Percentiles rank a stretch among this genome's conserved stretches.
Conservation (phyloP, 306 rosid genomes). For the Cucurbita moschata region DNA sequence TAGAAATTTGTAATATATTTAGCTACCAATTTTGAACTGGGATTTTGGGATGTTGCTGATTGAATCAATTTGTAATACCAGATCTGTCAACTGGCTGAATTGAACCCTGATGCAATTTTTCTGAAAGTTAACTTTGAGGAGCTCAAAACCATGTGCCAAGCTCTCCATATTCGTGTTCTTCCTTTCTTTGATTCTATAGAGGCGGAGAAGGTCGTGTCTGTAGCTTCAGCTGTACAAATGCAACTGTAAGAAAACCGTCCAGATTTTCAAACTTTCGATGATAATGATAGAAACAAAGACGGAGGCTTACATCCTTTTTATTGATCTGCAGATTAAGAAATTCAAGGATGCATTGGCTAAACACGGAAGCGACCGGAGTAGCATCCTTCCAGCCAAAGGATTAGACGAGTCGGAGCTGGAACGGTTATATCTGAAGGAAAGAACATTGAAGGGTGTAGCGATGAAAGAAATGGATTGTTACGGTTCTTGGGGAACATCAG, state of each 20-base stretch:
- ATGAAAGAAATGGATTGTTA: slow-evolving; percentile 12
- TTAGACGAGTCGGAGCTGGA: slow-evolving; percentile 52
- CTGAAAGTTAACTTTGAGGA: slow-evolving; percentile 63
- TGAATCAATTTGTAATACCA: slow-evolving; percentile 9
- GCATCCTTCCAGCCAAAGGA: slow-evolving; percentile 57
- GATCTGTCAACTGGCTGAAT: slow-evolving; percentile 84
- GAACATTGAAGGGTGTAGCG: slow-evolving; percentile 22
- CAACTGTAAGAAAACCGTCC: slow-evolving; percentile 51
- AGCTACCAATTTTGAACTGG: background rate
- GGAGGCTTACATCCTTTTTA: background rate
- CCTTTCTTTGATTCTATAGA: slow-evolving; percentile 79
- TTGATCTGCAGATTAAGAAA: slow-evolving; percentile 49
- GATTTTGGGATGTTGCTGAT: slow-evolving; percentile 7
- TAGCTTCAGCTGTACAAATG: slow-evolving; percentile 77
- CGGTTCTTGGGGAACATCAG: slow-evolving; percentile 12
- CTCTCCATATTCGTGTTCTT: slow-evolving; percentile 57
- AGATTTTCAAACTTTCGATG: background rate
- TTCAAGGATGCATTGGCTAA: slow-evolving; percentile 63
- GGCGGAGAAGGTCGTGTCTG: slow-evolving; percentile 65
- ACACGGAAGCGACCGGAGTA: slow-evolving; percentile 44
- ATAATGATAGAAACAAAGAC: background rate
- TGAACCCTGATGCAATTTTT: slow-evolving; percentile 37
- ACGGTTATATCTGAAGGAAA: slow-evolving; percentile 14
- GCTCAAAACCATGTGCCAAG: slow-evolving; percentile 52
- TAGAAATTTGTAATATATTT: background rate